Evolutionary conservation across 2,329 filamentous ascomycete species (phyloP), one percentile per base, ranked within the genome.

Genomic region (Cadophora malorum): DNA sequence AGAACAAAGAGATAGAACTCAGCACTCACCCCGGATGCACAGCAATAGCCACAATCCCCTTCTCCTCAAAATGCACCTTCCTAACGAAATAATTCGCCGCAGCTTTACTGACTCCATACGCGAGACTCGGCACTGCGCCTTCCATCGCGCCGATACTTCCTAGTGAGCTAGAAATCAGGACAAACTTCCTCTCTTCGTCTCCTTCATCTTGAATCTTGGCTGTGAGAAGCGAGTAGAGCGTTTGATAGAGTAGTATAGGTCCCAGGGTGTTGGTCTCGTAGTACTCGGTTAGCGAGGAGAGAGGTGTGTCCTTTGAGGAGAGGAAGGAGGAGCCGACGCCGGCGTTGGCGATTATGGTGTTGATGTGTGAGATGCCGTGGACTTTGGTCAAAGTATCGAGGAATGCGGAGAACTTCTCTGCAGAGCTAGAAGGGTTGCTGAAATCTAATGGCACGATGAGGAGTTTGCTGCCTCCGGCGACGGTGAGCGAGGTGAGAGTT

Each of bases 311-410:
- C 1, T 80, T 75, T 0, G 71, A 69, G 10, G 66, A 33, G 0
- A 76, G 75, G 63, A 74, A 82, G 5, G 69, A 55, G 0, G 75
- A 71, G 2, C 75, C 75, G 3, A 81, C 78, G 10, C 80, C 85
- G 0, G 85, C 84, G 70, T 86, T 87, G 38, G 83, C 80, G 63
- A 88, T 81, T 2, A 87, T 76, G 10, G 83, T 74, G 69, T 88
- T 82, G 1, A 87, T 73, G 35, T 79, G 74, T 6, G 74, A 70
- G 64, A 87, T 81, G 1, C 77, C 78, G 21, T 70, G 25, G 0
- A 23, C 7, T 4, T 55, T 6, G 8, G 3, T 10, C 10, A 69
- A 61, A 1, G 23, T 61, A 1, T 25, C 31, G 1, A 41, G 6
- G 56, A 56, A 78, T 65, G 41, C 4, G 62, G 41, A 0, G 72